Evolutionary conservation across 495 filamentous ascomycete genomes (phyloP), one percentile per base, ranked within the genome.

Genomic region (Podospora didyma): DNA sequence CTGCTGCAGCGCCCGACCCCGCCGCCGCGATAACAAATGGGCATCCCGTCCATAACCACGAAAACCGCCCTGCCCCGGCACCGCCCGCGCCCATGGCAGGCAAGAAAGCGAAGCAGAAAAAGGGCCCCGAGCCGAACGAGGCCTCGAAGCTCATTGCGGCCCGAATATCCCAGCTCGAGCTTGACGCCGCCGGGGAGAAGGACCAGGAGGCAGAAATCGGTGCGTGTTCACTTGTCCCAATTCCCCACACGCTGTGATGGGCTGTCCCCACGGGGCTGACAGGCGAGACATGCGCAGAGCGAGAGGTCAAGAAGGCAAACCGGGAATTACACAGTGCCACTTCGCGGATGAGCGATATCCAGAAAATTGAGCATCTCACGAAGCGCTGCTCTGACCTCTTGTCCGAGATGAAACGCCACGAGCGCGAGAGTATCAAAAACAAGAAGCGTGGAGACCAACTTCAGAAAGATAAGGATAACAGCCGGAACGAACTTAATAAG

Each of bases 141-240:
- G 89, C 90, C 11, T 89, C 87, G 39, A 96, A 97, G 74, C 80
- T 96, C 54, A 81, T 98, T 48, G 87, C 90, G 24, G 90, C 91
- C 26, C 92, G 93, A 71, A 97, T 98, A 62, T 93, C 92, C 22
- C 95, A 97, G 77, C 74, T 98, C 60, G 94, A 98, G 71, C 86
- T 87, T 37, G 91, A 96, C 79, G 86, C 87, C 50, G 91, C 91
- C 21, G 89, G 89, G 51, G 92, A 97, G 62, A 96, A 94, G 74
- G 92, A 97, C 59, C 89, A 97, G 71, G 92, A 96, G 69, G 85
- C 84, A 55, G 94, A 97, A 76, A 97, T 98, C 70, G 94, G 92
- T 97, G 79, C 68, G 92, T 92, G 19, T 45, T 53, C 22, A 46
- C 49, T 37, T 46, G 54, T 21, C 42, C 47, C 16, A 12, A 26